phyloP scores from a whole-genome alignment of 2,329 filamentous ascomycete genomes.

The Acephala macrosclerotiorum region DNA sequence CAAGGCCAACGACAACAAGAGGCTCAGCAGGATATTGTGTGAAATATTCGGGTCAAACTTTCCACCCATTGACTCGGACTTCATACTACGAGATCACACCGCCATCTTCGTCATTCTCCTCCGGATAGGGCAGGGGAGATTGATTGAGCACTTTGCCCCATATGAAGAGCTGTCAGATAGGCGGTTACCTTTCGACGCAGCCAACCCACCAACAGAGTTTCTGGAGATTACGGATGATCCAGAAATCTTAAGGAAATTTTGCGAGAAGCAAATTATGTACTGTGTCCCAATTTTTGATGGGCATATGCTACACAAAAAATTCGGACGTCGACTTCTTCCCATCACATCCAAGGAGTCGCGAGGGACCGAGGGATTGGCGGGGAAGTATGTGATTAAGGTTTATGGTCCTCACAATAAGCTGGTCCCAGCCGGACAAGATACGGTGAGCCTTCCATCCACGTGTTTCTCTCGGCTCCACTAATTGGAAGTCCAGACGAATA shows the following conservation, averaged over 20 bases:
- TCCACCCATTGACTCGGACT: slow-evolving; percentile 32
- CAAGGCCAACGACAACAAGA: slow-evolving; percentile 24
- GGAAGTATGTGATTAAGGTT: slow-evolving; percentile 36
- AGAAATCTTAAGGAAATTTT: slow-evolving; percentile 39
- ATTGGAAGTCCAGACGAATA: slow-evolving; percentile 10
- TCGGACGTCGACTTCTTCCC: slow-evolving; percentile 40
- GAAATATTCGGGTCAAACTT: slow-evolving; percentile 31
- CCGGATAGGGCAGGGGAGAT: slow-evolving; percentile 24
- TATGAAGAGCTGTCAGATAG: slow-evolving; percentile 32
- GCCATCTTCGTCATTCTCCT: slow-evolving; percentile 37
- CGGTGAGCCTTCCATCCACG: slow-evolving; percentile 11
- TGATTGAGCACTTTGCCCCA: slow-evolving; percentile 33
- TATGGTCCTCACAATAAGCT: slow-evolving; percentile 40
- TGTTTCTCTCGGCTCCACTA: background rate
- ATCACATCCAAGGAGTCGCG: slow-evolving; percentile 35
- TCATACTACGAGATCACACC: slow-evolving; percentile 33
- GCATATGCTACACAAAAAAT: slow-evolving; percentile 33
- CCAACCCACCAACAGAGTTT: slow-evolving; percentile 30
- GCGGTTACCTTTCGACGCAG: slow-evolving; percentile 38
- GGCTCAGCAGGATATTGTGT: slow-evolving; percentile 26
- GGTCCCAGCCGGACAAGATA: slow-evolving; percentile 8
- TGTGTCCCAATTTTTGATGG: slow-evolving; percentile 36
- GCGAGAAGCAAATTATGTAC: slow-evolving; percentile 40
- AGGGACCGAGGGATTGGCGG: slow-evolving; percentile 30
- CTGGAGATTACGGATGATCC: slow-evolving; percentile 22